Evolutionary conservation across 306 rosid genomes (phyloP).

Genomic region (Prosopis cineraria): DNA sequence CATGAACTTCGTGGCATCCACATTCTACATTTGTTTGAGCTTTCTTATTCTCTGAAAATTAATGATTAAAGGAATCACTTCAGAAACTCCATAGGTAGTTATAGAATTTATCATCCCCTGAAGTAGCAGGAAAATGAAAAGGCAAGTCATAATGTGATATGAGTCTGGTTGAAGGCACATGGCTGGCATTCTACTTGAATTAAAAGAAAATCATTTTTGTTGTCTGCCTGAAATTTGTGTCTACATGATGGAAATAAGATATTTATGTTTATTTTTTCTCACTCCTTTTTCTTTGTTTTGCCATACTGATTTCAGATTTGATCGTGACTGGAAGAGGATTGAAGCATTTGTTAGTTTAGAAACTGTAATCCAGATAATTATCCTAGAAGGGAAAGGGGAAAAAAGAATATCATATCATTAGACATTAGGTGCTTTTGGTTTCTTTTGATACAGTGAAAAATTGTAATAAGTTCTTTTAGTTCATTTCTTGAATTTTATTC

Average conservation of each 20-base stretch:
- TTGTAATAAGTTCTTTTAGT: too few species aligned
- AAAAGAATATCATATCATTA: not conserved
- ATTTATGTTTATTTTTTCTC: slow-evolving; percentile 12
- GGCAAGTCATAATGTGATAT: not conserved
- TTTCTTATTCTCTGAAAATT: too few species aligned
- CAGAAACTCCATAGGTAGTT: too few species aligned
- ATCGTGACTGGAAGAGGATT: slow-evolving; percentile 99
- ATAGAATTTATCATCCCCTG: too few species aligned
- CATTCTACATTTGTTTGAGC: too few species aligned
- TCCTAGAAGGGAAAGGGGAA: slow-evolving; percentile 14
- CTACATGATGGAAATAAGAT: not conserved
- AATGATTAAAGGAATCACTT: too few species aligned
- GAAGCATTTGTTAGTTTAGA: slow-evolving; percentile 95
- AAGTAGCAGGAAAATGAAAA: too few species aligned
- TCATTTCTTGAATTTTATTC: too few species aligned
- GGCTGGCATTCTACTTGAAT: too few species aligned
- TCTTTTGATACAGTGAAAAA: too few species aligned
- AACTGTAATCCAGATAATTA: slow-evolving; percentile 93
- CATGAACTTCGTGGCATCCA: too few species aligned
- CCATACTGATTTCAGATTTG: slow-evolving; percentile 59
- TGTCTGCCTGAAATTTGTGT: not conserved
- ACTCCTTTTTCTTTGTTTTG: slow-evolving; percentile 22
- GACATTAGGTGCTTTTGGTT: not conserved
- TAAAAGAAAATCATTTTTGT: not conserved
- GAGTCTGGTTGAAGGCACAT: too few species aligned